These are phyloP conservation scores for Penicillium nucicola DNA, from an alignment of 495 filamentous ascomycete species.

Conservation along the genomic window DNA sequence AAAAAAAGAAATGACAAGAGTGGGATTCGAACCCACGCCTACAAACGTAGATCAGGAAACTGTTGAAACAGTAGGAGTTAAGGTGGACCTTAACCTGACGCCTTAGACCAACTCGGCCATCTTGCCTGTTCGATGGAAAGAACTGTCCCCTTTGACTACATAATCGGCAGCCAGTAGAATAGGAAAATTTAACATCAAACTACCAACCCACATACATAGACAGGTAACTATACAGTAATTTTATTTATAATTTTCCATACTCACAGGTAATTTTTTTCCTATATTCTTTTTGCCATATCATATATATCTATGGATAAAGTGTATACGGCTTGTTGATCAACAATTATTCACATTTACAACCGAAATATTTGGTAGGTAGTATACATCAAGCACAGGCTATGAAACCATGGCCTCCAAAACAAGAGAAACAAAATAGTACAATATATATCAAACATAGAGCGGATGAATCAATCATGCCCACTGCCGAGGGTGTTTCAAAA, in stretches of 20 bases:
- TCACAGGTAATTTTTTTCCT: no score
- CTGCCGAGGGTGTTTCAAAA: constrained; percentile 80
- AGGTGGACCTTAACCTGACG: constrained; percentile 36
- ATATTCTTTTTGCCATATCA: no score
- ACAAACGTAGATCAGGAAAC: constrained; percentile 28
- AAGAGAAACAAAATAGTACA: not conserved
- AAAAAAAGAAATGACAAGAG: constrained; percentile 29
- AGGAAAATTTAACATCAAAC: no score
- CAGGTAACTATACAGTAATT: no score
- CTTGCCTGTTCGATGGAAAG: constrained; percentile 22
- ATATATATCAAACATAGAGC: not conserved
- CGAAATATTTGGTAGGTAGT: not conserved
- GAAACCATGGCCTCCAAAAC: not conserved
- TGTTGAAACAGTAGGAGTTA: constrained; percentile 9
- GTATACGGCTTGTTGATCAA: not conserved
- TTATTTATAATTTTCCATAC: no score
- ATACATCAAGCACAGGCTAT: not conserved
- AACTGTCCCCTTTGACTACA: not conserved
- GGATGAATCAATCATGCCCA: constrained; percentile 64
- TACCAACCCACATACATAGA: no score
- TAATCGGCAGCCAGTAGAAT: no score
- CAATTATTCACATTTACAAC: not conserved
- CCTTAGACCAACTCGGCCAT: constrained; percentile 40
- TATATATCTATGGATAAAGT: no score
- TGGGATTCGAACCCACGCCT: constrained; percentile 39